Evolutionary conservation across 768 basidiomycete genomes (phyloP).

Genomic region (Exidia glandulosa): DNA sequence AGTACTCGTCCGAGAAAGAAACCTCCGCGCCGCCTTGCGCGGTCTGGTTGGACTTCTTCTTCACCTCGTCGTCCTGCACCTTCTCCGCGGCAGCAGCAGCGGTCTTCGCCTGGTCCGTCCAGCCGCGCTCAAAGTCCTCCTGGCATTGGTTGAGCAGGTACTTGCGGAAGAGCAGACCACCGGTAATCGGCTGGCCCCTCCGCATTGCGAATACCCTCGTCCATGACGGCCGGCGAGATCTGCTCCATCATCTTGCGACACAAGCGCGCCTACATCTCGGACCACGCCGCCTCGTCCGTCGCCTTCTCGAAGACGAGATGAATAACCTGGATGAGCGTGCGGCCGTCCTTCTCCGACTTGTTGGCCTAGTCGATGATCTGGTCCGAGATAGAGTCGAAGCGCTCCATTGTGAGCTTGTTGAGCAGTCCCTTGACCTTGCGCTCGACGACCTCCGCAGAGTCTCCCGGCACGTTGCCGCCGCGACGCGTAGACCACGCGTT

Average conservation of each 20-base stretch:
- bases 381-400: constrained; percentile 89
- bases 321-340: constrained; percentile 92
- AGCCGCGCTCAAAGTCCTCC: constrained; percentile 94
- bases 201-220: constrained; percentile 69
- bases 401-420: constrained; percentile 95
- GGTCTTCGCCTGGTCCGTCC: constrained; percentile 80
- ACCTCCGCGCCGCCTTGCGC: constrained; percentile 60
- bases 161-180: constrained; percentile 92
- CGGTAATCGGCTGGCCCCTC: constrained; percentile 86
- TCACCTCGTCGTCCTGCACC: constrained; percentile 73
- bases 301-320: constrained; percentile 95
- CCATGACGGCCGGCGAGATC: constrained; percentile 78
- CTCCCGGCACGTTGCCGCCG: constrained; percentile 31
- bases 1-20: constrained; percentile 91
- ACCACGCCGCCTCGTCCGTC: constrained; percentile 91
- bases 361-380: constrained; percentile 95
- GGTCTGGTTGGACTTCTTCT: constrained; percentile 35
- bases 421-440: constrained; percentile 86
- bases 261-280: constrained; percentile 93
- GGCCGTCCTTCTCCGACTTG: constrained; percentile 82
- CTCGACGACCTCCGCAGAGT: constrained; percentile 79
- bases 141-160: constrained; percentile 95
- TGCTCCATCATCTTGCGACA: constrained; percentile 94
- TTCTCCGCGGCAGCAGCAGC: constrained; percentile 83
- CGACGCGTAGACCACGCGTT: constrained; percentile 67